phyloP scores from a whole-genome alignment of 306 rosid genomes.

The Geum urbanum region DNA sequence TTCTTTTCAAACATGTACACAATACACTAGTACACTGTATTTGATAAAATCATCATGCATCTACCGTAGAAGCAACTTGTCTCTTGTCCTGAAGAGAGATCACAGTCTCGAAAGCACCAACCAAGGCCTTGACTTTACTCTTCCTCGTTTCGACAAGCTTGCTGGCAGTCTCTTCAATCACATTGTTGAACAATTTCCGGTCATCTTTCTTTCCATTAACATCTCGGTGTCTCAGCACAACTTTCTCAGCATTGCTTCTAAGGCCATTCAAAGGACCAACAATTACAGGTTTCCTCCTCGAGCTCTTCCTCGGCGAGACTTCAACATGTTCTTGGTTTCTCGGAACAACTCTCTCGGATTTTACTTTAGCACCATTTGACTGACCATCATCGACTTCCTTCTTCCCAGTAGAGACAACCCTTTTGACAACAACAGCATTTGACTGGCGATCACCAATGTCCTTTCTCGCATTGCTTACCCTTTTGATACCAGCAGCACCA shows the following conservation, averaged over 20 bases:
- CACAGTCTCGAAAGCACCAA: constrained; percentile 86
- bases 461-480: constrained; percentile 23
- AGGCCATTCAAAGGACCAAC: constrained; percentile 30
- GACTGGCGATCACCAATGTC: constrained; percentile 34
- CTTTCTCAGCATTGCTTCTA: constrained; percentile 42
- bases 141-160: constrained; percentile 65
- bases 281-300: constrained; percentile 31
- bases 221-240: constrained; percentile 62
- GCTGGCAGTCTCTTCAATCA: constrained; percentile 91
- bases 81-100: constrained; percentile 68
- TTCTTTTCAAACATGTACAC: constrained; percentile 32
- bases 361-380: constrained; percentile 20
- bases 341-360: constrained; percentile 28
- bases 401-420: constrained; percentile 13
- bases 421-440: constrained; percentile 29
- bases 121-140: constrained; percentile 91
- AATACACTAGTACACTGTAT: constrained; percentile 5
- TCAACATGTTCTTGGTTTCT: constrained; percentile 37
- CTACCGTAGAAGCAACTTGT: constrained; percentile 22
- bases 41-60: constrained; percentile 29
- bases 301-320: constrained; percentile 34
- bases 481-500: constrained; percentile 25
- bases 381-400: constrained; percentile 38
- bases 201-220: constrained; percentile 46
- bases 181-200: constrained; percentile 64